Evolutionary conservation across 371 early-diverging fungal genomes (phyloP).

Genomic region (Mortierella sp.): DNA sequence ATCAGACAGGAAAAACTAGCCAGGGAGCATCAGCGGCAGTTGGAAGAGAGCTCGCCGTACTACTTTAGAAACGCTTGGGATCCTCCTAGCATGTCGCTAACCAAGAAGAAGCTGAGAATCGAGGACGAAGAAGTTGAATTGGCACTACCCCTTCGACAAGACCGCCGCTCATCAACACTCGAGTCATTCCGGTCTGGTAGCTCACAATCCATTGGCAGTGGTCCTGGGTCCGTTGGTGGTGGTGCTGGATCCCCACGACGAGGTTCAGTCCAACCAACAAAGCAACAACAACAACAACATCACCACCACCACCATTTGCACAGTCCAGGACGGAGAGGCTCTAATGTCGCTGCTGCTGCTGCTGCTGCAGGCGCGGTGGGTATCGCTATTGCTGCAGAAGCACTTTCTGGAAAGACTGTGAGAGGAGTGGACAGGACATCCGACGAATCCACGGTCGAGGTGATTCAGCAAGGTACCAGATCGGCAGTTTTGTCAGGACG

Average conservation of each 20-base stretch:
- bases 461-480: not conserved
- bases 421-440: not conserved
- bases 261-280: no score
- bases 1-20: constrained; percentile 16
- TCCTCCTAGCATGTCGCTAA: constrained; percentile 25
- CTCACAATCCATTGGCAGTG: constrained; percentile 1
- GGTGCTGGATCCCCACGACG: no score
- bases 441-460: not conserved
- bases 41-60: constrained; percentile 25
- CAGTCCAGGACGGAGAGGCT: constrained; percentile 7
- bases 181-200: not conserved
- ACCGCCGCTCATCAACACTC: constrained; percentile 15
- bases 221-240: no score
- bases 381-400: constrained; percentile 4
- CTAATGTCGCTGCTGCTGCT: not conserved
- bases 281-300: no score
- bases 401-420: constrained; percentile 2
- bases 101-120: constrained; percentile 49
- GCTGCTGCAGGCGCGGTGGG: constrained; percentile 12
- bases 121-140: constrained; percentile 48
- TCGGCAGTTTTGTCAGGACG: not conserved
- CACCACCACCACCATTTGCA: no score
- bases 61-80: constrained; percentile 52
- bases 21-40: constrained; percentile 15
- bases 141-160: constrained; percentile 44